A percentile compares a stretch with the other conserved stretches of the same genome.
These are phyloP conservation scores for Fraxinus excelsior DNA, from an alignment of 257 asterid genomes.

Conservation along the genomic window DNA sequence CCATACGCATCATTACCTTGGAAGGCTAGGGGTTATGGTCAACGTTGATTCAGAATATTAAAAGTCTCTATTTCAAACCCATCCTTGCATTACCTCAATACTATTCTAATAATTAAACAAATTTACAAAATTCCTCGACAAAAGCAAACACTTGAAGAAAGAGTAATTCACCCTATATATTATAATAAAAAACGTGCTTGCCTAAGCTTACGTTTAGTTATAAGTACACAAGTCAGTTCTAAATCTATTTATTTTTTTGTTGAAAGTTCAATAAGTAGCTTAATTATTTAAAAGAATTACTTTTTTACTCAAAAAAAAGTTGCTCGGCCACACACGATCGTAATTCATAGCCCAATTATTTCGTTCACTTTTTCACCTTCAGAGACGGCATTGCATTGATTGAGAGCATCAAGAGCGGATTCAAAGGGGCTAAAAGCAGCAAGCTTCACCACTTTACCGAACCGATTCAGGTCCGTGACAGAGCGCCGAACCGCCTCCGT, in stretches of 20 bases:
- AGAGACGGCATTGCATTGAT: slow-evolving; percentile 83
- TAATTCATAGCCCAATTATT: neutral
- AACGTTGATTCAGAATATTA: too few relatives aligned
- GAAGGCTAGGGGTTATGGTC: too few relatives aligned
- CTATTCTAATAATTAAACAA: neutral
- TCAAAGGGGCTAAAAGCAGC: slow-evolving; percentile 71
- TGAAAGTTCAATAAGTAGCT: too few relatives aligned
- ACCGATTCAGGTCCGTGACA: slow-evolving; percentile 71
- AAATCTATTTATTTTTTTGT: too few relatives aligned
- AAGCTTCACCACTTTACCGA: slow-evolving; percentile 79
- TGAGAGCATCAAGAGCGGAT: slow-evolving; percentile 93
- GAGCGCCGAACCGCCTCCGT: slow-evolving; percentile 80
- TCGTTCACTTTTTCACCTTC: slow-evolving; percentile 55
- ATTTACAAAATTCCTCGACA: neutral
- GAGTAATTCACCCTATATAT: neutral
- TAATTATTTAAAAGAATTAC: too few relatives aligned
- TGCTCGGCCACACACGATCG: too few relatives aligned
- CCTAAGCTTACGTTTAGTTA: too few relatives aligned
- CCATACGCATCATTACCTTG: too few relatives aligned
- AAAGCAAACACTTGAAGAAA: neutral
- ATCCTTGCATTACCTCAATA: neutral
- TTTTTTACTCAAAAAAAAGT: too few relatives aligned
- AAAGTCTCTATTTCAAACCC: too few relatives aligned
- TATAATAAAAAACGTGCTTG: too few relatives aligned
- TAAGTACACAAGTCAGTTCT: too few relatives aligned